phyloP scores from a whole-genome alignment of 768 basidiomycete species.

The Crassisporium funariophilum region DNA sequence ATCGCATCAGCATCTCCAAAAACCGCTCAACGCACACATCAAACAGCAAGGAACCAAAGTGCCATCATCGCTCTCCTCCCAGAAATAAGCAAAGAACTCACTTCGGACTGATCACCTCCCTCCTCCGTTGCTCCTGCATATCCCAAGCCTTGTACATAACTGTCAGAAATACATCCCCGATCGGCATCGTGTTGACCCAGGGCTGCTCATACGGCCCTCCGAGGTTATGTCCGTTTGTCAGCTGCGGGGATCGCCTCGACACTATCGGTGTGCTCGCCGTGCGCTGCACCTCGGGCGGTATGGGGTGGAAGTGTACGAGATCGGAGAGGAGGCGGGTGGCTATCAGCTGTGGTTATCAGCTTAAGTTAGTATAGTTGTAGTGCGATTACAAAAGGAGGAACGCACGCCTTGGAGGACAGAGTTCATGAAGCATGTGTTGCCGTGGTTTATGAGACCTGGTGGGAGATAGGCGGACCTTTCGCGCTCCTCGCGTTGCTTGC shows the following conservation, averaged over 20 bases:
- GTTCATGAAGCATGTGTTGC: constrained; percentile 96
- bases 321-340: constrained; percentile 64
- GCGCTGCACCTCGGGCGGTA: constrained; percentile 43
- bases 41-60: too few species aligned
- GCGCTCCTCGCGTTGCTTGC: constrained; percentile 62
- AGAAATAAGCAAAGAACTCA: constrained; percentile 48
- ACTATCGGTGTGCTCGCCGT: constrained; percentile 41
- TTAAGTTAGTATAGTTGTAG: constrained; percentile 10
- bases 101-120: constrained; percentile 67
- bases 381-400: constrained; percentile 22
- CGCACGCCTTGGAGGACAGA: constrained; percentile 87
- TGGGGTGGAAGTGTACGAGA: constrained; percentile 55
- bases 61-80: too few species aligned
- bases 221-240: constrained; percentile 66
- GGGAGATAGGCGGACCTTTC: constrained; percentile 64
- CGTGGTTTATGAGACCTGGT: constrained; percentile 77
- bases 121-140: constrained; percentile 51
- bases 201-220: constrained; percentile 53
- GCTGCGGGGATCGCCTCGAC: constrained; percentile 60
- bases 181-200: constrained; percentile 63
- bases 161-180: constrained; percentile 67
- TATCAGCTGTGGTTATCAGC: constrained; percentile 49
- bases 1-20: too few species aligned
- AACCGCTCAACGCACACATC: too few species aligned
- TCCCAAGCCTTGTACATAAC: constrained; percentile 67